Conservation (phyloP, 2,329 filamentous ascomycete species). For the Stromatinia cepivora region DNA sequence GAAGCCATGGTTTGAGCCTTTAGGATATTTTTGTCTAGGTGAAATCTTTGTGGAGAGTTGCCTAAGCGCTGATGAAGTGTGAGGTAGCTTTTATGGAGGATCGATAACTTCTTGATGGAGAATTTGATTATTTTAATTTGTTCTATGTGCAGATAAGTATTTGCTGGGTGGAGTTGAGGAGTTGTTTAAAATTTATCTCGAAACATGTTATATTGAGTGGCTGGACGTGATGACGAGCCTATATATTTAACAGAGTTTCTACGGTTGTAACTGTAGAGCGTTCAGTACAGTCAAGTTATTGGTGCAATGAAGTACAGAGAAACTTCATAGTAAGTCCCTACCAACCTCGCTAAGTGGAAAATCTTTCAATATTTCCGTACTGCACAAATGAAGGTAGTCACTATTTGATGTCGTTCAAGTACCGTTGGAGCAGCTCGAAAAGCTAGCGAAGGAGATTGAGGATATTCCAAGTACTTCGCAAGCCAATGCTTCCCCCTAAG, state of each 20-base stretch:
- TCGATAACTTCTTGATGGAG: neutral
- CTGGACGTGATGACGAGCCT: no score
- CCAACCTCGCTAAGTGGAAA: neutral
- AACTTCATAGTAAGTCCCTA: neutral
- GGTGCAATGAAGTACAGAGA: neutral
- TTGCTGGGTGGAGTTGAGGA: neutral
- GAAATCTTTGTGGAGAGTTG: fast-evolving
- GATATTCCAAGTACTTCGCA: no score
- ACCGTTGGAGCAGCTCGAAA: neutral
- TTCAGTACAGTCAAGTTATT: neutral
- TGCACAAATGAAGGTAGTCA: fast-evolving
- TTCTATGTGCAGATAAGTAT: neutral
- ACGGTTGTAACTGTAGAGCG: neutral
- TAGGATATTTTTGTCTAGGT: neutral
- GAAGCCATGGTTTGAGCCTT: neutral
- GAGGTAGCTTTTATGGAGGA: neutral
- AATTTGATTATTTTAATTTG: neutral
- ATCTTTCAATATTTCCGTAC: no score
- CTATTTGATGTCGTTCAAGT: neutral
- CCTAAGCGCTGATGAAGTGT: neutral
- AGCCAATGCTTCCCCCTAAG: no score
- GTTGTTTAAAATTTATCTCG: no score
- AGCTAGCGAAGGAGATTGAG: neutral
- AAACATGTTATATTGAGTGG: neutral
- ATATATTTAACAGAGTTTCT: neutral